phyloP scores from a whole-genome alignment of 345 rosid genomes.

The Cardamine occulta region DNA sequence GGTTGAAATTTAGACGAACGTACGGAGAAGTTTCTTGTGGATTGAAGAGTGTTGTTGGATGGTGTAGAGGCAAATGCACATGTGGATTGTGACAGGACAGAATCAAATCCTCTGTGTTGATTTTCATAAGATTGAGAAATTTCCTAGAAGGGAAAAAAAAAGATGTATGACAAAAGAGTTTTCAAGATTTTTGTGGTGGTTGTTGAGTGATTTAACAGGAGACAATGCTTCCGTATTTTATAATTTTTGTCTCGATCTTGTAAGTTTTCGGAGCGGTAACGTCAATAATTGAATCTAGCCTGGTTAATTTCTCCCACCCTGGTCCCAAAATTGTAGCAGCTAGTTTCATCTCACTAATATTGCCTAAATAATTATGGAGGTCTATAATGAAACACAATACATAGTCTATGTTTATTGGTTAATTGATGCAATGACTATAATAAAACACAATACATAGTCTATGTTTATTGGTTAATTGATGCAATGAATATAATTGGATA shows the following conservation, averaged over 20 bases:
- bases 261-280: no score
- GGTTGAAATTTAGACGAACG: constrained; percentile 31
- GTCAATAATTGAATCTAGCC: no score
- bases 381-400: no score
- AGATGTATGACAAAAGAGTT: constrained; percentile 14
- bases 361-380: neutral
- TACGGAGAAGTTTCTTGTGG: constrained; percentile 43
- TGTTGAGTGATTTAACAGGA: constrained; percentile 13
- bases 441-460: no score
- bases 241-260: neutral
- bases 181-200: constrained; percentile 16
- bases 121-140: constrained; percentile 23
- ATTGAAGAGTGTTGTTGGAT: constrained; percentile 44
- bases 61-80: constrained; percentile 47
- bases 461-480: no score
- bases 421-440: no score
- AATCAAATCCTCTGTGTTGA: constrained; percentile 35
- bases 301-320: neutral
- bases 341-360: neutral
- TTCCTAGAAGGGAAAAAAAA: constrained; percentile 25
- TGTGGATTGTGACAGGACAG: constrained; percentile 40
- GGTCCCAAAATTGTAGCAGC: neutral
- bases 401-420: no score
- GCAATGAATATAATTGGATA: no score
- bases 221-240: neutral